A percentile compares a stretch with the other conserved stretches of the same genome.
Evolutionary conservation across 495 filamentous ascomycete genomes (phyloP).

Genomic region (Aspergillus egyptiacus): DNA sequence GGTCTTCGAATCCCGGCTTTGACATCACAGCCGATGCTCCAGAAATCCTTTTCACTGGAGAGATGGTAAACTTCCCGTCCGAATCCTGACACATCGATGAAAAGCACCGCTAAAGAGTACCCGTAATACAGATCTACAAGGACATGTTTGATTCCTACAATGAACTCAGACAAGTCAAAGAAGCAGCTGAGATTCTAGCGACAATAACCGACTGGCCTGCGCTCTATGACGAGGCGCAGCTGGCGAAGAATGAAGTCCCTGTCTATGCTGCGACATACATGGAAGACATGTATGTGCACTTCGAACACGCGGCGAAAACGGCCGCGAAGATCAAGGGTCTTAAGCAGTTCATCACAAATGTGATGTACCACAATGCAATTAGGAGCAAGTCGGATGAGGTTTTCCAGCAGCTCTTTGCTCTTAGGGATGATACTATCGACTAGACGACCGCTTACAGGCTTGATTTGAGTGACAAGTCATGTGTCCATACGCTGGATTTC

Average conservation of each 20-base stretch:
- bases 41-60: conserved; percentile 73
- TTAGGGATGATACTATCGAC: conserved; percentile 70
- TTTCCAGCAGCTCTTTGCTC: conserved; percentile 59
- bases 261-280: conserved; percentile 81
- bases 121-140: conserved; percentile 54
- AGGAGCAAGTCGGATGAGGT: conserved; percentile 67
- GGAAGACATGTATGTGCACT: conserved; percentile 95
- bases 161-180: conserved; percentile 59
- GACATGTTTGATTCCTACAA: conserved; percentile 73
- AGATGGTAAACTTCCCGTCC: conserved; percentile 60
- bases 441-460: conserved; percentile 24
- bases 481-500: too few species aligned
- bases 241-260: conserved; percentile 74
- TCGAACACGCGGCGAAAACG: conserved; percentile 63
- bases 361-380: conserved; percentile 79
- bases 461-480: too few species aligned
- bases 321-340: conserved; percentile 68
- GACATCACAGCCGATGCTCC: conserved; percentile 43
- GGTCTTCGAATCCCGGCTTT: conserved; percentile 39
- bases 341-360: conserved; percentile 79
- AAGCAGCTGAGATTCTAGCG: conserved; percentile 67
- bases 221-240: conserved; percentile 68
- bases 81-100: neutral
- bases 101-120: neutral
- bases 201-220: conserved; percentile 59